Conservation (phyloP, 495 filamentous ascomycete species). For the Bacidia rubella region DNA sequence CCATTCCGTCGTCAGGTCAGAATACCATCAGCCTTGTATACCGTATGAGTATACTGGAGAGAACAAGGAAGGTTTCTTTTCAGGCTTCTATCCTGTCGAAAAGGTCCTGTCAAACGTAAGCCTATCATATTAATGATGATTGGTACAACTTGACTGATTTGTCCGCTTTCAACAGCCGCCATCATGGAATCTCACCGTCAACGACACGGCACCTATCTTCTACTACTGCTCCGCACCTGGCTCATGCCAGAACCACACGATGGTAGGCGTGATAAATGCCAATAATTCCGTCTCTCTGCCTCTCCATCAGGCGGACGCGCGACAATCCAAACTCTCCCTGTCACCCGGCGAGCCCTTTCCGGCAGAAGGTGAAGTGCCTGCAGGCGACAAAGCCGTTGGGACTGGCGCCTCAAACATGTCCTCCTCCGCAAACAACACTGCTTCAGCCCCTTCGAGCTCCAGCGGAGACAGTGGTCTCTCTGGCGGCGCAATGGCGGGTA, state of each 20-base stretch:
- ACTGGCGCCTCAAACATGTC: conserved; percentile 1
- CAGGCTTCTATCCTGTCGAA: conserved; percentile 27
- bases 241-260: conserved; percentile 29
- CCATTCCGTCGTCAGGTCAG: conserved; percentile 44
- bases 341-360: conserved; percentile 28
- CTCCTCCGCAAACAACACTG: conserved; percentile 8
- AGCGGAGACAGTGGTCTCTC: conserved; percentile 14
- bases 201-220: conserved; percentile 44
- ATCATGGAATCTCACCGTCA: conserved; percentile 35
- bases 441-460: background rate
- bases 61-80: conserved; percentile 33
- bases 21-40: conserved; percentile 42
- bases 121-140: no score
- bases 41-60: conserved; percentile 37
- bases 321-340: conserved; percentile 26
- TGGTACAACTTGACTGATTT: no score
- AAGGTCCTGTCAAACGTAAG: conserved; percentile 25
- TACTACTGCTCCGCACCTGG: conserved; percentile 40
- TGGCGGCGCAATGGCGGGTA: conserved; percentile 28
- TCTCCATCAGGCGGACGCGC: conserved; percentile 24
- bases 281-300: conserved; percentile 24
- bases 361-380: conserved; percentile 21
- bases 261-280: conserved; percentile 32
- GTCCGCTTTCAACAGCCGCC: conserved; percentile 25
- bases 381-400: background rate